Evolutionary conservation across 2,329 filamentous ascomycete genomes (phyloP), one percentile per base, ranked within the genome.

Genomic region (Fusarium lateritium): DNA sequence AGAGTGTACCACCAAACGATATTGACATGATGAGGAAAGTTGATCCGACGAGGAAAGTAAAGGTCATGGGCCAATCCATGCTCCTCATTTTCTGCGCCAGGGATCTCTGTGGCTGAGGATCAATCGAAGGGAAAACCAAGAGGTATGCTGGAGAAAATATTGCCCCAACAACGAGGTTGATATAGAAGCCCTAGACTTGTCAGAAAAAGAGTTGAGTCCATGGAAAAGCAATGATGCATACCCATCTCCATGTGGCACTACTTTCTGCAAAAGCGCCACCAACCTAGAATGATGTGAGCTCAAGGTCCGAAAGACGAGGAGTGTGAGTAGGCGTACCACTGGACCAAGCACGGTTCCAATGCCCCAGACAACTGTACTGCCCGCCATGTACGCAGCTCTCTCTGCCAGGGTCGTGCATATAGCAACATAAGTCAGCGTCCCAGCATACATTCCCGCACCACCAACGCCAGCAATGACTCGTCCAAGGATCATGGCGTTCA

Each of bases 401-500:
- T 74, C 66, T 3, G 24, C 28, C 28, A 31, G 10, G 5, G 46
- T 39, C 1, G 62, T 26, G 13, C 47, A 45, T 4, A 67, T 24
- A 2, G 65, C 46, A 38, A 74, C 56, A 6, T 62, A 67, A 0
- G 62, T 70, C 22, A 54, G 40, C 0, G 42, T 66, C 3, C 64
- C 54, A 2, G 39, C 45, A 19, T 69, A 75, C 36, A 80, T 74
- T 1, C 80, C 79, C 3, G 74, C 76, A 1, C 81, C 82, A 2
- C 82, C 81, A 22, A 80, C 69, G 26, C 82, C 82, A 58, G 78
- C 78, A 28, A 83, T 75, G 11, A 78, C 80, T 22, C 82, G 76
- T 10, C 82, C 82, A 21, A 83, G 65, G 49, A 86, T 85, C 15
- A 86, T 66, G 28, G 79, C 78, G 62, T 81, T 73, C 75, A 83